Evolutionary conservation across 2,329 filamentous ascomycete species (phyloP).

Genomic region (Colletotrichum tropicicola): DNA sequence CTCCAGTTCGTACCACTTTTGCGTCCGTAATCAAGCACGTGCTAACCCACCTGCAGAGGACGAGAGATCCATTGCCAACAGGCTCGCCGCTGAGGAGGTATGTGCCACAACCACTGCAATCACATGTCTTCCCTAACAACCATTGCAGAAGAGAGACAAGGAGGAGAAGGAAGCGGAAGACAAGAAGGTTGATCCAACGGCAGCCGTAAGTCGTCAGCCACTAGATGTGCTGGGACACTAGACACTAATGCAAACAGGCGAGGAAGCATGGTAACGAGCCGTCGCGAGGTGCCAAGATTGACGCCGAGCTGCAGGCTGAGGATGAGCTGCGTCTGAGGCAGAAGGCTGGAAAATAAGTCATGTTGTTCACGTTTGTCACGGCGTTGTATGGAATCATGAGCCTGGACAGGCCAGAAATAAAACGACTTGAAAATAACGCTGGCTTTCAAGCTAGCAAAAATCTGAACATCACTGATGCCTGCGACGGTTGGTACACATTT

Average conservation of each 20-base stretch:
- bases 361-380: neutral
- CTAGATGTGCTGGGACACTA: neutral
- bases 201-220: conserved; percentile 62
- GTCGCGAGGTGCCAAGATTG: conserved; percentile 75
- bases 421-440: no score
- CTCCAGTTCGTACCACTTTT: conserved; percentile 66
- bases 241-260: conserved; percentile 55
- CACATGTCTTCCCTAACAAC: neutral
- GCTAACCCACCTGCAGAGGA: conserved; percentile 63
- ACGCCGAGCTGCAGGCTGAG: conserved; percentile 73
- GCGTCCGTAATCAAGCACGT: no score
- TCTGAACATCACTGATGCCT: no score
- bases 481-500: no score
- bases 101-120: conserved; percentile 19
- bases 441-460: no score
- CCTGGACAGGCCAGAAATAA: no score
- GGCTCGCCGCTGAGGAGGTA: conserved; percentile 70
- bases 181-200: conserved; percentile 70
- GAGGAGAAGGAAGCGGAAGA: conserved; percentile 40
- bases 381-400: neutral
- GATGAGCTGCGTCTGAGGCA: conserved; percentile 71
- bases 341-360: conserved; percentile 60
- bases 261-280: conserved; percentile 77
- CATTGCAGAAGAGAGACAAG: conserved; percentile 17
- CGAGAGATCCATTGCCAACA: conserved; percentile 76